Conservation (phyloP, 108 stramenopile species). For the Parietichytrium sp. region DNA sequence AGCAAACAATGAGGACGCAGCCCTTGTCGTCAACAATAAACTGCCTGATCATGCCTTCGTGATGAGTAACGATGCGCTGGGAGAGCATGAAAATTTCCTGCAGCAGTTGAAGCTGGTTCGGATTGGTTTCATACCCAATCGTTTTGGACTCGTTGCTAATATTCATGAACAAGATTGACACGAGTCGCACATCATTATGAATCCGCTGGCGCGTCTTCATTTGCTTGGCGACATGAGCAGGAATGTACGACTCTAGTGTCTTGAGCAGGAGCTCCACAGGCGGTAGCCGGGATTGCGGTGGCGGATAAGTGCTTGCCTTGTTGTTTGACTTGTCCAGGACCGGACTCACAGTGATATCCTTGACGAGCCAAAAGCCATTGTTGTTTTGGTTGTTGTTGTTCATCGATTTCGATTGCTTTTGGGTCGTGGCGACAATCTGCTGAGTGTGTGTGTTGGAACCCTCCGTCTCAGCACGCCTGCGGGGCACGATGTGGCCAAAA, state of each 20-base stretch:
- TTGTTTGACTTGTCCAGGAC: slow-evolving; percentile 27
- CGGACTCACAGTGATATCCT: background rate
- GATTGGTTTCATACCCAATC: slow-evolving; percentile 3
- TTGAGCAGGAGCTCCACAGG: background rate
- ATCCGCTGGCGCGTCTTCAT: slow-evolving; percentile 10
- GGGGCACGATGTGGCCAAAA: too few species aligned
- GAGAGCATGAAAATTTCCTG: slow-evolving; percentile 23
- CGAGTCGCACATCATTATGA: slow-evolving; percentile 21
- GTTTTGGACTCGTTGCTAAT: background rate
- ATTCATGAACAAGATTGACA: slow-evolving; percentile 27
- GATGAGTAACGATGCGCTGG: slow-evolving; percentile 38
- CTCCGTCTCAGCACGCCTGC: too few species aligned
- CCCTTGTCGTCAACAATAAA: slow-evolving; percentile 50
- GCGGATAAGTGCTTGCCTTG: background rate
- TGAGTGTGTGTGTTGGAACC: too few species aligned
- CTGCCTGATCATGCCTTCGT: slow-evolving; percentile 43
- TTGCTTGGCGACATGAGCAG: slow-evolving; percentile 11
- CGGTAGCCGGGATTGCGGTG: slow-evolving; percentile 15
- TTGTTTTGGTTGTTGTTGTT: too few species aligned
- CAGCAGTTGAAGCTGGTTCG: slow-evolving; percentile 31
- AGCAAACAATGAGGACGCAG: slow-evolving; percentile 43
- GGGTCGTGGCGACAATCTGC: too few species aligned
- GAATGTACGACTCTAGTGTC: slow-evolving; percentile 22
- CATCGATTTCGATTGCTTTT: too few species aligned
- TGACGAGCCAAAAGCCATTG: background rate